A percentile compares a stretch with the other conserved stretches of the same genome.
Conservation (phyloP, 345 rosid genomes). For the Nephelium lappaceum region DNA sequence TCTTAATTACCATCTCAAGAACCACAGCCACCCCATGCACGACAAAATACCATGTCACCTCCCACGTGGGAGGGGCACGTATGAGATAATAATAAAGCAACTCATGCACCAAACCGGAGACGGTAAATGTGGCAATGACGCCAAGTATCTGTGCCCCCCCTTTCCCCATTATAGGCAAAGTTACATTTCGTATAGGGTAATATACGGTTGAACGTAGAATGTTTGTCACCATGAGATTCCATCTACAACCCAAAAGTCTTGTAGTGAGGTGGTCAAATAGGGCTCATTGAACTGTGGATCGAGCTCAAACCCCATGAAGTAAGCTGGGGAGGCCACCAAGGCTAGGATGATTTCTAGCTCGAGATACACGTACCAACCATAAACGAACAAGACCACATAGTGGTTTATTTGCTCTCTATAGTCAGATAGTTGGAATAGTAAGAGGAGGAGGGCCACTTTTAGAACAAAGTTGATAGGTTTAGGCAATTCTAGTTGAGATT, state of each 20-base stretch:
- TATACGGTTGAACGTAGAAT: slow-evolving; percentile 60
- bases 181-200: slow-evolving; percentile 37
- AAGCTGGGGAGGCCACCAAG: slow-evolving; percentile 39
- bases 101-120: slow-evolving; percentile 63
- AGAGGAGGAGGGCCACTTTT: slow-evolving; percentile 36
- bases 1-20: slow-evolving; percentile 50
- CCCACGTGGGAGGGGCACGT: slow-evolving; percentile 68
- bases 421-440: slow-evolving; percentile 33
- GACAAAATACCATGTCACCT: slow-evolving; percentile 37
- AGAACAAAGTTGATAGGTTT: slow-evolving; percentile 19
- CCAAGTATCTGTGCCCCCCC: slow-evolving; percentile 34
- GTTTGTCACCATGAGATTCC: slow-evolving; percentile 68
- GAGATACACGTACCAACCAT: slow-evolving; percentile 46
- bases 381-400: slow-evolving; percentile 31
- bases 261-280: slow-evolving; percentile 66
- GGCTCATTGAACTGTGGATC: slow-evolving; percentile 74
- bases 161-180: slow-evolving; percentile 24
- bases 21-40: slow-evolving; percentile 40
- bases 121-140: slow-evolving; percentile 49
- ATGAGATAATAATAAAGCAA: slow-evolving; percentile 44
- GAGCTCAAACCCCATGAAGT: slow-evolving; percentile 45
- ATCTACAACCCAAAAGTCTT: slow-evolving; percentile 86
- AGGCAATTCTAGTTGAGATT: too few species aligned
- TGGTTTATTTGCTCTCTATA: slow-evolving; percentile 38
- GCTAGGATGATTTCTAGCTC: slow-evolving; percentile 50